Evolutionary conservation across 2,329 filamentous ascomycete species (phyloP).

Genomic region (Scytalidium sp.): DNA sequence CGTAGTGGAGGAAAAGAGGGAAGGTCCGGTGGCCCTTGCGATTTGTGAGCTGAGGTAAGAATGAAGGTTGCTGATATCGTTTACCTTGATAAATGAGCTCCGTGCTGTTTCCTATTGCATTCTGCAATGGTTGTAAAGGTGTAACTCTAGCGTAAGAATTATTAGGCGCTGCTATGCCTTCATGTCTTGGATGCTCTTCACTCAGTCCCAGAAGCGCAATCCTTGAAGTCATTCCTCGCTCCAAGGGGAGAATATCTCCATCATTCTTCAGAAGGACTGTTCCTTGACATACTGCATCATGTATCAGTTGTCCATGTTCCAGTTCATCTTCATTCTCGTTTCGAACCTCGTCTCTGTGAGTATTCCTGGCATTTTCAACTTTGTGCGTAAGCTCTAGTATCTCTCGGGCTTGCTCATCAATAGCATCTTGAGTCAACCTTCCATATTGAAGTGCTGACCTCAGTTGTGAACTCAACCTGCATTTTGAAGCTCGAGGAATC

Average conservation of each 20-base stretch:
- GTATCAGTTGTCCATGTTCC: background rate
- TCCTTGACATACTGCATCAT: background rate
- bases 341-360: background rate
- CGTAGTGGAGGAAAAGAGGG: background rate
- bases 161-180: background rate
- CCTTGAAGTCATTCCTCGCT: slow-evolving; percentile 52
- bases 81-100: background rate
- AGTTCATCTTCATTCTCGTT: background rate
- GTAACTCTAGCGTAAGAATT: background rate
- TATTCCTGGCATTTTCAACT: background rate
- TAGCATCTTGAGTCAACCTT: slow-evolving; percentile 15
- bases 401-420: slow-evolving; percentile 23
- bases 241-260: slow-evolving; percentile 49
- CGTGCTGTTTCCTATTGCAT: background rate
- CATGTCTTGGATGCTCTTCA: background rate
- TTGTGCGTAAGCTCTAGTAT: slow-evolving; percentile 19
- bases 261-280: slow-evolving; percentile 67
- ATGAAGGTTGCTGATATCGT: background rate
- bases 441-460: background rate
- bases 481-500: background rate
- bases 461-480: background rate
- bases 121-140: background rate
- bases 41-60: background rate
- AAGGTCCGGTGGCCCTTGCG: background rate
- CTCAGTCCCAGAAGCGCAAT: background rate